Percentiles rank a stretch among this genome's conserved stretches.
These are phyloP conservation scores for Golubevia pallescens DNA, from an alignment of 1,284 basidiomycete genomes.

Conservation along the genomic window DNA sequence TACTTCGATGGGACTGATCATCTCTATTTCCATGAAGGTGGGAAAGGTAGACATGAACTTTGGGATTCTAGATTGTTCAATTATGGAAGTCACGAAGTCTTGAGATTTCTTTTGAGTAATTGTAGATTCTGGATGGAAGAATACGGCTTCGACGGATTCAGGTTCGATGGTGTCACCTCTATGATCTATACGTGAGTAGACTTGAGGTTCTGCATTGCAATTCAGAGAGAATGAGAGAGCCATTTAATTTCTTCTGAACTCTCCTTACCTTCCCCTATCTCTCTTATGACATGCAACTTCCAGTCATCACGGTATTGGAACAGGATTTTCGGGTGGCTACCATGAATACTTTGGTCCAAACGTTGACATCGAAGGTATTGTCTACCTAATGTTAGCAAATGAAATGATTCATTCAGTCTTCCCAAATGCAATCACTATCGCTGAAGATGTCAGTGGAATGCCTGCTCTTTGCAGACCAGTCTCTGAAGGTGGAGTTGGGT, in stretches of 20 bases:
- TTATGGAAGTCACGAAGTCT: conserved; percentile 90
- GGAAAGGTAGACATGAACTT: conserved; percentile 86
- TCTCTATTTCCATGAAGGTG: conserved; percentile 93
- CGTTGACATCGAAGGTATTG: conserved; percentile 86
- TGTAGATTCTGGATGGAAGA: conserved; percentile 93
- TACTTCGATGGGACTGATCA: conserved; percentile 95
- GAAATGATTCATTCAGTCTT: conserved; percentile 82
- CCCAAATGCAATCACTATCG: conserved; percentile 84
- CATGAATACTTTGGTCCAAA: conserved; percentile 92
- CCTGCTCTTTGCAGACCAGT: conserved; percentile 86
- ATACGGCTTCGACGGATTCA: conserved; percentile 94
- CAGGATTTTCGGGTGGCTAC: conserved; percentile 95
- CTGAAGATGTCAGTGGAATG: conserved; percentile 98
- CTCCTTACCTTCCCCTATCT: neutral
- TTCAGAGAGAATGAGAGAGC: too few species aligned
- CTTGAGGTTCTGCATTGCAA: neutral
- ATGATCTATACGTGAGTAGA: conserved; percentile 85
- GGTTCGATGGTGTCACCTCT: conserved; percentile 97
- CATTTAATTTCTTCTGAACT: neutral
- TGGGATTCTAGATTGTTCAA: conserved; percentile 93
- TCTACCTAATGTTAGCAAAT: conserved; percentile 97
- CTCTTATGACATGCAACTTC: too few species aligned
- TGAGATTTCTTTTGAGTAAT: conserved; percentile 93
- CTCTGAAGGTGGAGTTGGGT: conserved; percentile 85
- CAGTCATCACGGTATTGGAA: conserved; percentile 91